A percentile compares a stretch with the other conserved stretches of the same genome.
These are phyloP conservation scores for Fagopyrum esculentum DNA, from an alignment of 148 eudicot genomes.

Conservation along the genomic window DNA sequence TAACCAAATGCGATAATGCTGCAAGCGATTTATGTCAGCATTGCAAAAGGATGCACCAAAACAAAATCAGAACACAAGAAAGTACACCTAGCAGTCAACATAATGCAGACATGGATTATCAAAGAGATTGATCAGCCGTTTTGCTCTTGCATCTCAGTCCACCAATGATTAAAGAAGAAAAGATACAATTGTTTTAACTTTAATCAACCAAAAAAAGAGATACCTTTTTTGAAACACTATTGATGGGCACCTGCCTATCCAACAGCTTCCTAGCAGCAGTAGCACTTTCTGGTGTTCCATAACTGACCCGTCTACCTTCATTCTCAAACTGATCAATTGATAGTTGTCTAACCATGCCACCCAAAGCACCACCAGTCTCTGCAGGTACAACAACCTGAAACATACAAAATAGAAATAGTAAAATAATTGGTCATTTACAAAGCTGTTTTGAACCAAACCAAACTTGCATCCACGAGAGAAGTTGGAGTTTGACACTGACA, in stretches of 20 bases:
- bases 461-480: not conserved
- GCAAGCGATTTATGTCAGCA: not conserved
- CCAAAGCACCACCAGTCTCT: conserved; percentile 96
- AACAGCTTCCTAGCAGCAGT: conserved; percentile 93
- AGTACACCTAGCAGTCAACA: not conserved
- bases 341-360: conserved; percentile 98
- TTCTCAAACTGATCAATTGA: conserved; percentile 98
- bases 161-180: conserved; percentile 6
- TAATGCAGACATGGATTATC: not conserved
- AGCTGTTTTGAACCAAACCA: not conserved
- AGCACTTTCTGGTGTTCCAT: conserved; percentile 96
- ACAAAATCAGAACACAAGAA: conserved; percentile 5
- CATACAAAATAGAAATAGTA: conserved; percentile 10
- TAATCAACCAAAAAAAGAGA: not conserved
- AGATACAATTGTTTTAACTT: not conserved
- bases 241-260: conserved; percentile 92
- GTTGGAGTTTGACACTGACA: conserved; percentile 42
- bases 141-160: not conserved
- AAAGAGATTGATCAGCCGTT: not conserved
- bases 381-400: conserved; percentile 95
- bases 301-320: conserved; percentile 97
- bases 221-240: conserved; percentile 96
- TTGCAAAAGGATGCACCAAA: not conserved
- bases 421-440: conserved; percentile 1
- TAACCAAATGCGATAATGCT: not conserved